These are phyloP conservation scores for Phytophthora vignae DNA, from an alignment of 352 stramenopile species.

Conservation along the genomic window DNA sequence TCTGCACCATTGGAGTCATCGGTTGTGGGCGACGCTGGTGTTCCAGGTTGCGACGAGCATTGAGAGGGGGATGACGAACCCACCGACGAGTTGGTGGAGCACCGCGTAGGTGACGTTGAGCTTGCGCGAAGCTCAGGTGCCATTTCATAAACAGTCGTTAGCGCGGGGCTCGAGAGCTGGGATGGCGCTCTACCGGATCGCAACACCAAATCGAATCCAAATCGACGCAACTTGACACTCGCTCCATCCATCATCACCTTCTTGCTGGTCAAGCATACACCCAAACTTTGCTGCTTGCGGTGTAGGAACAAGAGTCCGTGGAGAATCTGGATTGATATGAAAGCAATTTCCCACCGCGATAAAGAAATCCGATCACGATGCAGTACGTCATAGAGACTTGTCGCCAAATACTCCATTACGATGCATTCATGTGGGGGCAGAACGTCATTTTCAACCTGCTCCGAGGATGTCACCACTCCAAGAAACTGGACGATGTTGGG, in stretches of 20 bases:
- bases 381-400: slow-evolving; percentile 66
- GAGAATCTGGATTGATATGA: slow-evolving; percentile 56
- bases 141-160: slow-evolving; percentile 42
- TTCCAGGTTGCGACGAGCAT: slow-evolving; percentile 23
- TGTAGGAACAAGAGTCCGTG: slow-evolving; percentile 55
- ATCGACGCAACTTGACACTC: slow-evolving; percentile 62
- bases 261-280: slow-evolving; percentile 66
- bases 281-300: slow-evolving; percentile 42
- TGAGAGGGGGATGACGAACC: slow-evolving; percentile 13
- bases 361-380: slow-evolving; percentile 55
- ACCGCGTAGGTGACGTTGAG: slow-evolving; percentile 4
- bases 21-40: slow-evolving; percentile 7
- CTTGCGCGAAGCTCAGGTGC: slow-evolving; percentile 5
- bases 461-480: slow-evolving; percentile 33
- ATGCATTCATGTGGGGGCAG: slow-evolving; percentile 28
- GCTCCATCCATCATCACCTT: slow-evolving; percentile 65
- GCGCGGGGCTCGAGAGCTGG: slow-evolving; percentile 23
- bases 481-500: slow-evolving; percentile 63
- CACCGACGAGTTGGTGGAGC: slow-evolving; percentile 5
- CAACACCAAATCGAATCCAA: slow-evolving; percentile 50
- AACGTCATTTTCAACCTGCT: slow-evolving; percentile 10
- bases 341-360: slow-evolving; percentile 48
- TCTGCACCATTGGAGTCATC: background rate
- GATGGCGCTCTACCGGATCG: slow-evolving; percentile 34
- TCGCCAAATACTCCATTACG: slow-evolving; percentile 51